Conservation (phyloP, 257 asterid species). For the Petunia secreta region DNA sequence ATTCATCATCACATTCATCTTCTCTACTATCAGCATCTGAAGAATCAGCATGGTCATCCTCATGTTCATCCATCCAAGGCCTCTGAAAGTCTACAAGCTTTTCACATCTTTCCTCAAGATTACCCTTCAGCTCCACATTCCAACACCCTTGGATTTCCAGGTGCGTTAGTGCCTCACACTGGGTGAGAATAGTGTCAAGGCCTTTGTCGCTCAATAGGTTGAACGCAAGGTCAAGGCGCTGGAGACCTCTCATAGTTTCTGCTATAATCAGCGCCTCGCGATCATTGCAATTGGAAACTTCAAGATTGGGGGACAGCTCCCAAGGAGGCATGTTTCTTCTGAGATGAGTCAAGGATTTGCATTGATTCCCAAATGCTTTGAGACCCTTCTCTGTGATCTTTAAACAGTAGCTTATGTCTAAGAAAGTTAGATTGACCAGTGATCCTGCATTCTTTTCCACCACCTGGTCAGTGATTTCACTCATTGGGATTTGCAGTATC, state of each 20-base stretch:
- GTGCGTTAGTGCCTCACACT: constrained; percentile 24
- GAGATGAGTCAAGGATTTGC: constrained; percentile 32
- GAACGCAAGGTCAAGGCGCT: constrained; percentile 27
- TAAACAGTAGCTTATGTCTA: constrained; percentile 36
- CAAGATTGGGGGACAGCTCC: constrained; percentile 18
- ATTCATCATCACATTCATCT: constrained; percentile 5
- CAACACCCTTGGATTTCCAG: constrained; percentile 31
- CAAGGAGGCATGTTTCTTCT: constrained; percentile 22
- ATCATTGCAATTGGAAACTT: constrained; percentile 6
- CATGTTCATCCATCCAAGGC: constrained; percentile 22
- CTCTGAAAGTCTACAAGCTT: constrained; percentile 1
- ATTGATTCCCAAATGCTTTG: constrained; percentile 33
- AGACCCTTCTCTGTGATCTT: constrained; percentile 34
- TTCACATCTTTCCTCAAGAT: constrained; percentile 30
- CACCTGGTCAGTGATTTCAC: constrained; percentile 34
- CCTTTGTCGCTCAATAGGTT: constrained; percentile 18
- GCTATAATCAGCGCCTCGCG: constrained; percentile 27
- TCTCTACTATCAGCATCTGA: neutral
- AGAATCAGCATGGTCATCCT: neutral
- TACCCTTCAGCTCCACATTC: constrained; percentile 27
- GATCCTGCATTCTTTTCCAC: constrained; percentile 29
- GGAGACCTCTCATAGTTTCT: constrained; percentile 29
- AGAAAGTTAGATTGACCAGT: constrained; percentile 23
- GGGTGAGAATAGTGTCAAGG: constrained; percentile 25
- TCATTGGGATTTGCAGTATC: constrained; percentile 30